Evolutionary conservation across 495 filamentous ascomycete genomes (phyloP).

Genomic region (Pseudotulostoma volvatum): DNA sequence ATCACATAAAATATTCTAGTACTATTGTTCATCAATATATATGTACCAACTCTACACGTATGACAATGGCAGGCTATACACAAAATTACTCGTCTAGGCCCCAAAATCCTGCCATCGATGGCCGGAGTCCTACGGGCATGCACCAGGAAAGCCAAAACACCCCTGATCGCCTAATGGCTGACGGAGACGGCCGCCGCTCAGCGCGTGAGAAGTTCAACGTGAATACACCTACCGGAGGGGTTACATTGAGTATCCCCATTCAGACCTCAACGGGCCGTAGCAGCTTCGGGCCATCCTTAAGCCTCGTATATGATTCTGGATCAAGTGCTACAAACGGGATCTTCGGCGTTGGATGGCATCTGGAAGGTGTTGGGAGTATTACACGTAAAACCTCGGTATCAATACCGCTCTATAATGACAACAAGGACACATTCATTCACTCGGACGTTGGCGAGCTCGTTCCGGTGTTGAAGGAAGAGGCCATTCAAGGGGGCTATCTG

Average conservation of each 20-base stretch:
- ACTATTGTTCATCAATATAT: no score
- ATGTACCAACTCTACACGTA: no score
- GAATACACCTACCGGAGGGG: conserved; percentile 4
- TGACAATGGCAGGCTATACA: no score
- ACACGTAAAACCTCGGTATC: conserved; percentile 13
- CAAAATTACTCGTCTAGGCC: no score
- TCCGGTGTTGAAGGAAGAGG: neutral
- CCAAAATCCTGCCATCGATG: no score
- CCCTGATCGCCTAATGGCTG: no score
- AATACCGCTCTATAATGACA: conserved; percentile 15
- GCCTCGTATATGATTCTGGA: conserved; percentile 15
- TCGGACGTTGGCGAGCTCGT: conserved; percentile 13
- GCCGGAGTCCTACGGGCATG: no score
- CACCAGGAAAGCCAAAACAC: no score
- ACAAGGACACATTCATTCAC: conserved; percentile 12
- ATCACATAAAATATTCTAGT: no score
- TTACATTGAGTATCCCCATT: conserved; percentile 4
- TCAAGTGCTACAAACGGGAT: conserved; percentile 16
- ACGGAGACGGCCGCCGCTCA: no score
- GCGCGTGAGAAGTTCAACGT: neutral
- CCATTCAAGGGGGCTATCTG: neutral
- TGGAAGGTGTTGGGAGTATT: conserved; percentile 8
- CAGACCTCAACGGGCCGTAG: neutral
- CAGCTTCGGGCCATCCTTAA: conserved; percentile 2
- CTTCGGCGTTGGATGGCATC: conserved; percentile 22